A percentile compares a stretch with the other conserved stretches of the same genome.
Conservation (phyloP, 805 yeast species). For the Yamadazyma scolyti region DNA sequence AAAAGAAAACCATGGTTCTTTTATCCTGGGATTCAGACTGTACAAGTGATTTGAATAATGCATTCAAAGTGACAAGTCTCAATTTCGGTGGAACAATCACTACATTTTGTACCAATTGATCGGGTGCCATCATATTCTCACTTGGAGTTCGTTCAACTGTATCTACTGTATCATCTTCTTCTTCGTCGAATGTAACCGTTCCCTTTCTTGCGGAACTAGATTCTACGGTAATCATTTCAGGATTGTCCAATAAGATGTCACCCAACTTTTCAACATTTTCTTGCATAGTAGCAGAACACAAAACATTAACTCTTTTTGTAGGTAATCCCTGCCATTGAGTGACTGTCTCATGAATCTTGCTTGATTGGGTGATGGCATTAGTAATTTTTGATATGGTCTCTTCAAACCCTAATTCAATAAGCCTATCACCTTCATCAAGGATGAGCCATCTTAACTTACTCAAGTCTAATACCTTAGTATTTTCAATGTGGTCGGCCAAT, state of each 20-base stretch:
- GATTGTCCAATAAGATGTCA: slow-evolving; percentile 66
- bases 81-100: slow-evolving; percentile 91
- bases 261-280: slow-evolving; percentile 78
- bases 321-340: slow-evolving; percentile 59
- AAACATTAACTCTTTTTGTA: slow-evolving; percentile 61
- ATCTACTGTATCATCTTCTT: slow-evolving; percentile 5
- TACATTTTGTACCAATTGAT: slow-evolving; percentile 78
- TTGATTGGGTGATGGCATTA: slow-evolving; percentile 46
- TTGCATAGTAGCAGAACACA: slow-evolving; percentile 94
- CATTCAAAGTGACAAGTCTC: slow-evolving; percentile 77
- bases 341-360: slow-evolving; percentile 34
- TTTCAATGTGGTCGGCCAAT: slow-evolving; percentile 88
- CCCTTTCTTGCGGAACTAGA: slow-evolving; percentile 14
- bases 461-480: slow-evolving; percentile 72
- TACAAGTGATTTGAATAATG: slow-evolving; percentile 49
- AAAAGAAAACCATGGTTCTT: slow-evolving; percentile 78
- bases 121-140: slow-evolving; percentile 67
- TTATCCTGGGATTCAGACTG: slow-evolving; percentile 14
- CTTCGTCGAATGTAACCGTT: slow-evolving; percentile 28
- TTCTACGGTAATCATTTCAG: slow-evolving; percentile 60
- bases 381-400: slow-evolving; percentile 83
- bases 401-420: slow-evolving; percentile 95
- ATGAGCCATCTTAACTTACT: slow-evolving; percentile 81
- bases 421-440: slow-evolving; percentile 93
- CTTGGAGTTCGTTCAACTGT: not conserved